Percentiles rank a stretch among this genome's conserved stretches.
These are phyloP conservation scores for Boletus subcaerulescens DNA, from an alignment of 768 basidiomycete genomes.

Conservation along the genomic window DNA sequence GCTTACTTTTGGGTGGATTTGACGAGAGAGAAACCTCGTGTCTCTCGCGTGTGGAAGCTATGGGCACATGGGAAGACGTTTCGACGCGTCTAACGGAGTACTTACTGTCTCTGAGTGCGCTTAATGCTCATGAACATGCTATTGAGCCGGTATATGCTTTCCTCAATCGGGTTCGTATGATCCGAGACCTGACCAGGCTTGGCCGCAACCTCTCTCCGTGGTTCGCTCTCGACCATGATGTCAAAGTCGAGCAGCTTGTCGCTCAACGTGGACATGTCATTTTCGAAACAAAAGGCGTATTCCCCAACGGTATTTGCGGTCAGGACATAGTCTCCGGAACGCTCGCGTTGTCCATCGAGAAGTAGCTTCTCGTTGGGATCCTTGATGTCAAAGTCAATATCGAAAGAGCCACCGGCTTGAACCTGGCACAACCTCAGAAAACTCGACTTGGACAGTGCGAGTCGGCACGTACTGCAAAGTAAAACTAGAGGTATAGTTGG, in stretches of 20 bases:
- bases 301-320: conserved; percentile 91
- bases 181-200: conserved; percentile 87
- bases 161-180: conserved; percentile 91
- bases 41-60: conserved; percentile 93
- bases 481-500: conserved; percentile 58
- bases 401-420: conserved; percentile 96
- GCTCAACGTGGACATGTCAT: conserved; percentile 92
- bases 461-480: conserved; percentile 76
- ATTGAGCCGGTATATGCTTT: conserved; percentile 90
- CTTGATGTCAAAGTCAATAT: conserved; percentile 90
- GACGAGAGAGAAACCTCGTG: conserved; percentile 90
- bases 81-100: conserved; percentile 11
- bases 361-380: conserved; percentile 88
- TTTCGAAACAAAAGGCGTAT: conserved; percentile 96
- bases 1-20: conserved; percentile 82
- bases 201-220: conserved; percentile 82
- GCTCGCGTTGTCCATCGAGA: conserved; percentile 84
- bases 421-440: conserved; percentile 47
- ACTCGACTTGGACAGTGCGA: background rate
- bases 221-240: conserved; percentile 99
- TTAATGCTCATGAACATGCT: conserved; percentile 87
- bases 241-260: conserved; percentile 94
- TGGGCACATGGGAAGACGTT: conserved; percentile 1
- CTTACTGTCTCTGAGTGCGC: conserved; percentile 91
- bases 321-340: conserved; percentile 95